These are phyloP conservation scores for Melanomma pulvis-pyrius DNA, from an alignment of 495 filamentous ascomycete genomes.

Conservation along the genomic window DNA sequence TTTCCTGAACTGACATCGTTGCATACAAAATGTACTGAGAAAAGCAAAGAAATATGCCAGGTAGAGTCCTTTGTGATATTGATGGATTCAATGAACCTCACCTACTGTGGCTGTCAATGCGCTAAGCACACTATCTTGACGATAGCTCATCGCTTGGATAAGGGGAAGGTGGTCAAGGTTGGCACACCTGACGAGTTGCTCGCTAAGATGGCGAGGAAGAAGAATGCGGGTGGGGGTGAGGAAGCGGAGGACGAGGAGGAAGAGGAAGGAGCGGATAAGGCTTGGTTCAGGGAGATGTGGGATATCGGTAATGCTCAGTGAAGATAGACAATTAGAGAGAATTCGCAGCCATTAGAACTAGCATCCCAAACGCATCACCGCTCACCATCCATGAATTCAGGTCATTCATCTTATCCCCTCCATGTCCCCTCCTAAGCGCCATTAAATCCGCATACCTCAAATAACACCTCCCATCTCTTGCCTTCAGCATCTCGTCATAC, in stretches of 20 bases:
- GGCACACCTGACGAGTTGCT: conserved; percentile 11
- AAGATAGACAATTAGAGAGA: conserved; percentile 21
- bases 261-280: conserved; percentile 15
- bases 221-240: conserved; percentile 6
- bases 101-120: conserved; percentile 10
- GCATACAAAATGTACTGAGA: too few species aligned
- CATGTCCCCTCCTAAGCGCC: too few species aligned
- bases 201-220: conserved; percentile 12
- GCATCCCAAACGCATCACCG: too few species aligned
- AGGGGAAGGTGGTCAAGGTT: conserved; percentile 13
- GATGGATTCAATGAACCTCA: conserved; percentile 9
- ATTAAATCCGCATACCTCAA: too few species aligned
- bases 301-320: conserved; percentile 17
- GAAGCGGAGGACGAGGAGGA: conserved; percentile 11
- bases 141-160: conserved; percentile 15
- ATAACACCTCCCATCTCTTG: too few species aligned
- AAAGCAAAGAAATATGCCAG: too few species aligned
- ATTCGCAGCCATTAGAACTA: too few species aligned
- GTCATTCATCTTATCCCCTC: too few species aligned
- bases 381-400: too few species aligned
- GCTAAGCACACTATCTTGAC: conserved; percentile 10
- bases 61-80: too few species aligned
- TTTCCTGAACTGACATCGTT: too few species aligned
- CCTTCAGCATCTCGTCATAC: too few species aligned
- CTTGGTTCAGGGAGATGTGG: conserved; percentile 15